Conservation (phyloP, 1,284 basidiomycete species). For the Boletellus deceptivus region DNA sequence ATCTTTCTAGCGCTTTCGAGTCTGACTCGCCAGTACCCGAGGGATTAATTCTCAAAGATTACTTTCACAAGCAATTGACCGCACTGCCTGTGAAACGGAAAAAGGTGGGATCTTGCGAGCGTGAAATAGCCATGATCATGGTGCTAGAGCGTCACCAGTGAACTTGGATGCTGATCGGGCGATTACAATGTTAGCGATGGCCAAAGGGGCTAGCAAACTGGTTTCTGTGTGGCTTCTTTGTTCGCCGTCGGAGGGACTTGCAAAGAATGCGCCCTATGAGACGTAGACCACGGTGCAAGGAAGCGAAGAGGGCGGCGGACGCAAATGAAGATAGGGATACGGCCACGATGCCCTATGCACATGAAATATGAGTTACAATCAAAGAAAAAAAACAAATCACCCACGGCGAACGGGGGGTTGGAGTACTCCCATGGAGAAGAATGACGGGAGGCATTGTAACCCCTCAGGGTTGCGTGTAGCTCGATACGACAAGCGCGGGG, state of each 20-base stretch:
- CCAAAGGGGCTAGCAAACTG: constrained; percentile 40
- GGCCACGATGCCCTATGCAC: constrained; percentile 61
- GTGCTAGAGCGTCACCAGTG: constrained; percentile 63
- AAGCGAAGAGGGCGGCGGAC: constrained; percentile 65
- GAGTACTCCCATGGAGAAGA: constrained; percentile 76
- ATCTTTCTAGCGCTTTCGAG: constrained; percentile 59
- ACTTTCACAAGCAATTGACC: constrained; percentile 59
- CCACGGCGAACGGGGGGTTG: constrained; percentile 73
- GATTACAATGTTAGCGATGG: constrained; percentile 11
- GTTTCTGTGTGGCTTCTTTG: constrained; percentile 74
- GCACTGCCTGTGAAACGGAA: constrained; percentile 40
- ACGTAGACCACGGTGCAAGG: constrained; percentile 62
- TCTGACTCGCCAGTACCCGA: constrained; percentile 54
- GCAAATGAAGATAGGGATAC: constrained; percentile 75
- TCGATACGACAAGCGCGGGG: constrained; percentile 7
- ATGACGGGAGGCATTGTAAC: constrained; percentile 67
- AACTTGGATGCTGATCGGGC: constrained; percentile 54
- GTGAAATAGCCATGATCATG: constrained; percentile 52
- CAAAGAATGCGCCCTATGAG: constrained; percentile 62
- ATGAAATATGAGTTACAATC: neutral
- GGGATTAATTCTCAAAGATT: constrained; percentile 55
- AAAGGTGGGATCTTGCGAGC: constrained; percentile 51
- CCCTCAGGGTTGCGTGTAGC: constrained; percentile 65
- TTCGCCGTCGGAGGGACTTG: constrained; percentile 72
- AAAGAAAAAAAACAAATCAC: constrained; percentile 26